Evolutionary conservation across 2,329 filamentous ascomycete species (phyloP).

Genomic region (Diaporthe sp.): DNA sequence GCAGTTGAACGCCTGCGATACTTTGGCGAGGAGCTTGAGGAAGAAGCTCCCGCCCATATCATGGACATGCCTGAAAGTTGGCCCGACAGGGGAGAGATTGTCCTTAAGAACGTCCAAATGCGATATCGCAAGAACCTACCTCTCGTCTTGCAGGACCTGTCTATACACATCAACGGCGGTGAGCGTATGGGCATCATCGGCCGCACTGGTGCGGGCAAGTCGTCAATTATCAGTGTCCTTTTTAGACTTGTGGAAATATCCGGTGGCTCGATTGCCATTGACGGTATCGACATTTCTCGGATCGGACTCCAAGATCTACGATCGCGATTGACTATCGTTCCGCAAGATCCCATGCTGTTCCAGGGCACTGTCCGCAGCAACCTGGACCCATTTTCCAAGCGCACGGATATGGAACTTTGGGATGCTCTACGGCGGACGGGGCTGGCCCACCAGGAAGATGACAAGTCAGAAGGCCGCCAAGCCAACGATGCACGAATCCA

Average conservation of each 20-base stretch:
- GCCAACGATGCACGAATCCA: constrained; percentile 69
- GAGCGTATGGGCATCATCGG: constrained; percentile 83
- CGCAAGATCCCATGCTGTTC: constrained; percentile 77
- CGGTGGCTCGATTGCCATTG: constrained; percentile 59
- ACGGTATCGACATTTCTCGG: constrained; percentile 66
- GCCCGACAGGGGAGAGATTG: constrained; percentile 88
- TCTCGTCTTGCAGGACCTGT: constrained; percentile 78
- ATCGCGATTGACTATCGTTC: constrained; percentile 74
- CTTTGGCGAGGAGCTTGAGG: constrained; percentile 88
- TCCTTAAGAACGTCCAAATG: constrained; percentile 83
- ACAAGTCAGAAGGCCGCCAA: constrained; percentile 41
- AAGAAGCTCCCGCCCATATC: constrained; percentile 88
- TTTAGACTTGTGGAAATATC: constrained; percentile 69
- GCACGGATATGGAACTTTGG: constrained; percentile 84
- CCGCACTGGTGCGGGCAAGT: constrained; percentile 76
- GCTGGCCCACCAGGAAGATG: constrained; percentile 64
- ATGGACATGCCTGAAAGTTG: constrained; percentile 80
- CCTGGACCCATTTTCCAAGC: constrained; percentile 84
- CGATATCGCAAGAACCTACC: constrained; percentile 80
- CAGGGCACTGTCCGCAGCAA: constrained; percentile 83
- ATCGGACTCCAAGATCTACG: constrained; percentile 73
- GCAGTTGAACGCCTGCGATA: constrained; percentile 91
- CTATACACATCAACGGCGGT: constrained; percentile 80
- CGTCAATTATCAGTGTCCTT: constrained; percentile 74
- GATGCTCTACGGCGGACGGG: constrained; percentile 82